Evolutionary conservation across 345 rosid genomes (phyloP).

Genomic region (Boechera stricta): DNA sequence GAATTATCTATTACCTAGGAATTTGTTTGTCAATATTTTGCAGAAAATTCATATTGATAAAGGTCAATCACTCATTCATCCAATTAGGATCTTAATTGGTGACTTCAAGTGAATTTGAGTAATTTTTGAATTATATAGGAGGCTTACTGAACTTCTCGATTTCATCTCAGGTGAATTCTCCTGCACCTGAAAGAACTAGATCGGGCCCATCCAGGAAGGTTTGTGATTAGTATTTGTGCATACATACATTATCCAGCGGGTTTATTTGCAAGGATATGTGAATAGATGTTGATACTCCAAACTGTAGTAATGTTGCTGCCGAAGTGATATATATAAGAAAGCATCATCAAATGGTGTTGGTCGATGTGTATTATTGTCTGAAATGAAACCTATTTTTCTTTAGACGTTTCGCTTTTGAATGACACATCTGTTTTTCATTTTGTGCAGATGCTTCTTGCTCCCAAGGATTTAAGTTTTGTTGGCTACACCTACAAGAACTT

Average conservation of each 20-base stretch:
- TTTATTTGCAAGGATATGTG: constrained; percentile 25
- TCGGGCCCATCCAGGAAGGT: constrained; percentile 93
- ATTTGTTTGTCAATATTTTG: constrained; percentile 15
- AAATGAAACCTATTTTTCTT: neutral
- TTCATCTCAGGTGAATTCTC: constrained; percentile 66
- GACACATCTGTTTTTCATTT: constrained; percentile 27
- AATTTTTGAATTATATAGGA: constrained; percentile 7
- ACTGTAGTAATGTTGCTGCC: constrained; percentile 5
- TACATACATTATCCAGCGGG: constrained; percentile 1
- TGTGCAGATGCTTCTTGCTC: constrained; percentile 75
- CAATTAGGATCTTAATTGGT: neutral
- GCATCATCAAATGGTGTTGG: constrained; percentile 18
- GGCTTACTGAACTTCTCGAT: constrained; percentile 25
- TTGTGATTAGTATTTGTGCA: constrained; percentile 38
- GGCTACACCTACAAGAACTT: constrained; percentile 98
- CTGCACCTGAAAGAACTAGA: constrained; percentile 69
- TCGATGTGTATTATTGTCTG: neutral
- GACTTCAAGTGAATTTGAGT: neutral
- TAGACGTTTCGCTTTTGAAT: constrained; percentile 13
- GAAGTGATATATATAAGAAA: constrained; percentile 18
- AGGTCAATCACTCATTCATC: constrained; percentile 3
- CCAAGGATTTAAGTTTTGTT: constrained; percentile 93
- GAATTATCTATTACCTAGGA: constrained; percentile 24
- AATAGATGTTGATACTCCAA: constrained; percentile 8
- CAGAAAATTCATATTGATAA: constrained; percentile 11